Base-by-base conservation (phyloP, 2,329 filamentous ascomycete species). In the Fusarium vanettenii region DNA sequence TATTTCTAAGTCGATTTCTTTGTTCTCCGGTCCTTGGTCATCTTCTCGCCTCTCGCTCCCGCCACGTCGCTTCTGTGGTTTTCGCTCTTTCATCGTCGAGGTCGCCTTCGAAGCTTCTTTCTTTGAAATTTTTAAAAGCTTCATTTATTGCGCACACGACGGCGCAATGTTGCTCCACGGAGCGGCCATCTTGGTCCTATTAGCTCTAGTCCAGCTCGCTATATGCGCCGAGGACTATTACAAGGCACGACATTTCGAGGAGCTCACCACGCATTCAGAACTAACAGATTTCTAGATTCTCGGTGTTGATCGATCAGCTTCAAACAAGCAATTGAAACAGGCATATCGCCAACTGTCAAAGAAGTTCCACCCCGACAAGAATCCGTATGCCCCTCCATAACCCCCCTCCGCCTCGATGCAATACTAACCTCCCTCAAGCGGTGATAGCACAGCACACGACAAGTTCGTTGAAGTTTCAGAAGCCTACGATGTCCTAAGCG, bases 361-460 rank as follows among this genome's bases (percentile, higher is more conserved):
- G 85, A 97, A 97, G 83, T 98, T 90, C 83, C 97, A 99, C 81
- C 97, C 97, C 5, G 97, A 99, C 85, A 99, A 99, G 89, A 98
- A 98, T 79, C 95, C 96, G 93, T 97, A 89, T 79, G 93, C 86
- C 52, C 61, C 66, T 67, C 71, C 60, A 66, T 55, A 57, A 60
- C 14, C 50, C 27, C 20, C 27, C 18, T 14, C 64, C 33, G 31
- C 56, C 22, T 29, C 48, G 4, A 22, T 45, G 43, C 14, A 41
- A 57, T 41, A 57, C 14, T 64, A 20, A 67, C 66, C 11, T 25
- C 13, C 10, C 66, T 31, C 76, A 97, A 57, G 94, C 66, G 92
- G 92, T 75, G 92, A 98, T 81, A 87, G 94, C 18, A 87, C 90
- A 6, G 96, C 95, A 39, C 92, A 96, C 76, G 90, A 95, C 82